A percentile compares a stretch with the other conserved stretches of the same genome.
phyloP scores from a whole-genome alignment of 805 yeast genomes.

The Yarrowia deformans region DNA sequence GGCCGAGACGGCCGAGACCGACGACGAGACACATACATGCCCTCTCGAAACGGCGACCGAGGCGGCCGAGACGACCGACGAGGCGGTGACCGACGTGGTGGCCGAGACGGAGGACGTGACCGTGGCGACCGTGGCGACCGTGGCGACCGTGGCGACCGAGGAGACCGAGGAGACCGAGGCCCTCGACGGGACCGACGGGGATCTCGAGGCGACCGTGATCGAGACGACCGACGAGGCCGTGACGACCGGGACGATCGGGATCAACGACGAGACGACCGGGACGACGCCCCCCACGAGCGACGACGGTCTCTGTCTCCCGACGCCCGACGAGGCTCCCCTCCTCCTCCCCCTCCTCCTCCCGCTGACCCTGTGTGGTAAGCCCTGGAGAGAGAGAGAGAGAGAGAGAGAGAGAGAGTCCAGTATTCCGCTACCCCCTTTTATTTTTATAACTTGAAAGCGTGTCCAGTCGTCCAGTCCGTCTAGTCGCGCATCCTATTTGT shows the following conservation, averaged over 20 bases:
- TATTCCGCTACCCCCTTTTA: constrained; percentile 12
- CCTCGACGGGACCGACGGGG: constrained; percentile 40
- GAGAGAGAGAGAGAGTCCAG: no score
- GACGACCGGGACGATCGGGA: constrained; percentile 42
- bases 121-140: constrained; percentile 45
- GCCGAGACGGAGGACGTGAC: constrained; percentile 16
- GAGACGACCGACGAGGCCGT: constrained; percentile 53
- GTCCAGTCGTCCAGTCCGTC: not conserved
- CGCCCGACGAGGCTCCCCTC: constrained; percentile 28
- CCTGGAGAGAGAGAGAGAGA: no score
- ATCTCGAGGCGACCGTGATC: constrained; percentile 51
- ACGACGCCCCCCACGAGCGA: constrained; percentile 29
- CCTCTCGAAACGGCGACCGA: constrained; percentile 55
- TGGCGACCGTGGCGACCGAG: constrained; percentile 39
- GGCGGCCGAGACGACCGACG: constrained; percentile 45
- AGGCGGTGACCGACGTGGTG: constrained; percentile 19
- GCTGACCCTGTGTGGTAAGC: constrained; percentile 35
- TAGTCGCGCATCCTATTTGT: not conserved
- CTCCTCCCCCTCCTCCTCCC: constrained; percentile 38
- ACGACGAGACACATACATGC: constrained; percentile 58
- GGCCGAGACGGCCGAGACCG: constrained; percentile 53
- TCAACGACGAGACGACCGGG: constrained; percentile 40
- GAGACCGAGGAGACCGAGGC: constrained; percentile 20
- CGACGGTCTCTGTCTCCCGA: constrained; percentile 43
- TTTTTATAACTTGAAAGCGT: constrained; percentile 25